phyloP scores from a whole-genome alignment of 345 rosid species.

The Xanthoceras sorbifolium region DNA sequence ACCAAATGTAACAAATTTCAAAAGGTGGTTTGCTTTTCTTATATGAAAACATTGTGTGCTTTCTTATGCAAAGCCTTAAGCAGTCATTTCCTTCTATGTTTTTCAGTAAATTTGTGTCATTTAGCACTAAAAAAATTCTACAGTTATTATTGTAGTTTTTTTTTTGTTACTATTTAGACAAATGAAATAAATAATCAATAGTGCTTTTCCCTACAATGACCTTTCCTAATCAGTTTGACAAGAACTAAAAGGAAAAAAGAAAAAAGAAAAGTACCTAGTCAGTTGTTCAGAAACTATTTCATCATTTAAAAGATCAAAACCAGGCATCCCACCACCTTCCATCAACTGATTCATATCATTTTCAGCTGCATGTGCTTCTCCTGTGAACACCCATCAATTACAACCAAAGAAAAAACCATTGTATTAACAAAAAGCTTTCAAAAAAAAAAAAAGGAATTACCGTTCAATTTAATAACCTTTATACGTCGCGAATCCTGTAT shows the following conservation, averaged over 20 bases:
- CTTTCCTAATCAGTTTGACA: background rate
- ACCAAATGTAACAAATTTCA: background rate
- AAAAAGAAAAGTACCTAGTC: slow-evolving; percentile 56
- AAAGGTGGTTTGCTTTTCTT: background rate
- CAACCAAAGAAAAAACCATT: slow-evolving; percentile 6
- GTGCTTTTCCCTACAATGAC: background rate
- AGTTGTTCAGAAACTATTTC: slow-evolving; percentile 90
- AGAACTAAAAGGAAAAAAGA: background rate
- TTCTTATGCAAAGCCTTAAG: background rate
- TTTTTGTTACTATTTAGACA: background rate
- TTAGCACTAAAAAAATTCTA: background rate
- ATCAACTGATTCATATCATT: slow-evolving; percentile 8
- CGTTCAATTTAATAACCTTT: slow-evolving; percentile 26
- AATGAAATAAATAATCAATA: too few relatives aligned
- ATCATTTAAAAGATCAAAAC: slow-evolving; percentile 64
- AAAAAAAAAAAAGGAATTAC: slow-evolving; percentile 21
- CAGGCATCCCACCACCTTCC: slow-evolving; percentile 14
- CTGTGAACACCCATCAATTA: slow-evolving; percentile 23
- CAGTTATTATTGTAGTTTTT: background rate
- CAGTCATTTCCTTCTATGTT: background rate
- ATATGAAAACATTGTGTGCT: background rate
- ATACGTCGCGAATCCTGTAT: background rate
- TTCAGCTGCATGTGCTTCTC: slow-evolving; percentile 34
- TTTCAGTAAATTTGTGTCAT: too few relatives aligned
- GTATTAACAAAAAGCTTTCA: background rate